These are phyloP conservation scores for Diutina siamensis DNA, from an alignment of 1,139 yeast species.

Conservation along the genomic window DNA sequence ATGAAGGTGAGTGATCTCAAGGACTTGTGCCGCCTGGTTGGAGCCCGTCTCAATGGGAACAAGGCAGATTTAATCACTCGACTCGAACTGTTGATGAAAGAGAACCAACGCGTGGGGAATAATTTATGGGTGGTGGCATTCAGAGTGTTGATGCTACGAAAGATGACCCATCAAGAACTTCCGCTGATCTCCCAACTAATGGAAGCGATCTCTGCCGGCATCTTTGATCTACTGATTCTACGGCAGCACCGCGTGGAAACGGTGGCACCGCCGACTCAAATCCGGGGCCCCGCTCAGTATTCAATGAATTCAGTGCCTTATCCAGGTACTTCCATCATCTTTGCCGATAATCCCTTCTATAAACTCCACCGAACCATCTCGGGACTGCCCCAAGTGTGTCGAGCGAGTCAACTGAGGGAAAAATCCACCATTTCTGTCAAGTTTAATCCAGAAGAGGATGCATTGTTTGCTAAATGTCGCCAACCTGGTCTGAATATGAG, in stretches of 20 bases:
- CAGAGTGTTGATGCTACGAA: conserved; percentile 28
- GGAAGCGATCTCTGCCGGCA: conserved; percentile 11
- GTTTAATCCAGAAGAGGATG: conserved; percentile 27
- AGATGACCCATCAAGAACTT: conserved; percentile 21
- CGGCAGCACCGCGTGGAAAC: not conserved
- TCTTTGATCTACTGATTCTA: not conserved
- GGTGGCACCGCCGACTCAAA: not conserved
- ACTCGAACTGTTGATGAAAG: conserved; percentile 25
- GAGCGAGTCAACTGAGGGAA: conserved; percentile 25
- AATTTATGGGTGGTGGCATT: conserved; percentile 23
- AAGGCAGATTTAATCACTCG: conserved; percentile 42
- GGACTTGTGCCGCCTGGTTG: conserved; percentile 33
- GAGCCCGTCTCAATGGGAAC: conserved; percentile 34
- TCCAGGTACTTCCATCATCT: conserved; percentile 9
- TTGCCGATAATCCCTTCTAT: conserved; percentile 24
- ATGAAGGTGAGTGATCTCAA: conserved; percentile 24
- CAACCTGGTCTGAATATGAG: conserved; percentile 15
- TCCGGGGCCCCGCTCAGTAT: not conserved
- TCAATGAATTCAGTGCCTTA: conserved; percentile 3
- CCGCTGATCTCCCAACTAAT: conserved; percentile 26
- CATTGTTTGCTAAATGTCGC: conserved; percentile 12
- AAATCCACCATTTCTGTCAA: conserved; percentile 25
- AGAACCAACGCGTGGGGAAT: conserved; percentile 5
- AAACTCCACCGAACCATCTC: conserved; percentile 30
- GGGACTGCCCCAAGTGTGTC: conserved; percentile 32